Percentiles rank a stretch among this genome's conserved stretches.
phyloP scores from a whole-genome alignment of 352 stramenopile species.

The Halophytophthora polymorphica region DNA sequence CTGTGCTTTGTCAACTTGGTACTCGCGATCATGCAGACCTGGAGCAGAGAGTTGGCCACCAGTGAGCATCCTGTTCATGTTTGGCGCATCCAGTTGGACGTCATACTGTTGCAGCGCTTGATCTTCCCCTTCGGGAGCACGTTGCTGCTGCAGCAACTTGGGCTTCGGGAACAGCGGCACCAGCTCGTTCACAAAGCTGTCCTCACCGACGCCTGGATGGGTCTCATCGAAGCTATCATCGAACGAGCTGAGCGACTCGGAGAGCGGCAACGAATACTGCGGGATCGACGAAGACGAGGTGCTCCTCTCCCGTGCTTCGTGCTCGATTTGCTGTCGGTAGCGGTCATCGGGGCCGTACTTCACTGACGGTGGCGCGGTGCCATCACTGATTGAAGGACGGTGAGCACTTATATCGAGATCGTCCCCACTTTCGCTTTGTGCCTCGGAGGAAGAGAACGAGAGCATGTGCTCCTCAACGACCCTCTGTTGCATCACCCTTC shows the following conservation, averaged over 20 bases:
- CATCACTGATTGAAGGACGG: constrained; percentile 4
- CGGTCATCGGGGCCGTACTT: constrained; percentile 11
- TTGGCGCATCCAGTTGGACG: constrained; percentile 30
- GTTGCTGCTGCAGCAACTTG: constrained; percentile 1
- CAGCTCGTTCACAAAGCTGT: constrained; percentile 57
- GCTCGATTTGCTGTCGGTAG: constrained; percentile 26
- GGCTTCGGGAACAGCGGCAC: constrained; percentile 55
- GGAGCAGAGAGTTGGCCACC: constrained; percentile 11
- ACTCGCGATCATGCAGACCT: background rate
- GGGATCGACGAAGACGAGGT: constrained; percentile 23
- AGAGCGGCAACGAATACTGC: constrained; percentile 62
- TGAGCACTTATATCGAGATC: constrained; percentile 1
- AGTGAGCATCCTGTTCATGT: constrained; percentile 33
- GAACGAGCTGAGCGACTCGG: constrained; percentile 61
- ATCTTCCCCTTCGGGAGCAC: constrained; percentile 13
- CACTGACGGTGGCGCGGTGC: background rate
- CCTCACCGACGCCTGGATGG: constrained; percentile 16
- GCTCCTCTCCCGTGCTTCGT: constrained; percentile 24
- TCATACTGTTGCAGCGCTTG: constrained; percentile 29
- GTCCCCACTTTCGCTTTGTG: constrained; percentile 7
- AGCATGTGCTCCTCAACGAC: constrained; percentile 23
- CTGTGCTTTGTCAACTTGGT: background rate
- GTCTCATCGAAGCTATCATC: constrained; percentile 38
- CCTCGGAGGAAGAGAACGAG: constrained; percentile 24
- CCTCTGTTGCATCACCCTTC: constrained; percentile 16